Evolutionary conservation across 192 early-diverging fungal genomes (phyloP), one percentile per base, ranked within the genome.

Genomic region (Mortierella antarctica): DNA sequence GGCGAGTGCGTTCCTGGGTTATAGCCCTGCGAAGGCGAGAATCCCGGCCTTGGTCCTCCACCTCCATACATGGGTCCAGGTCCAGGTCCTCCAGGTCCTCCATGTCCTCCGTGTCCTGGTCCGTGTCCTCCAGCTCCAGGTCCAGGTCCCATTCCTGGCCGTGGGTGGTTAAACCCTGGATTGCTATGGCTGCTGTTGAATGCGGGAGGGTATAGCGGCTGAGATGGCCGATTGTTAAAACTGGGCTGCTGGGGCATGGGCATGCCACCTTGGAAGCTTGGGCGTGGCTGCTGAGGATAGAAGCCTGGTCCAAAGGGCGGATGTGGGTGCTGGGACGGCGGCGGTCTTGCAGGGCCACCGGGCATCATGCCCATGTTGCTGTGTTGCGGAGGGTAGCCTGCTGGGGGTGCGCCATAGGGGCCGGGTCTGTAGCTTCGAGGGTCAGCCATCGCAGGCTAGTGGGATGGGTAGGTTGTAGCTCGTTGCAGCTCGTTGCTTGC

Each of bases 301-400:
- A 40, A 48, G 48, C 73, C 73, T 4, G 65, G 56, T 9, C 53
- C 46, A 31, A 45, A 63, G 23, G 58, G 58, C 4, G 50, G 60
- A 7, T 75, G 65, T 7, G 67, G 72, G 39, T 74, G 73, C 10
- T 74, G 73, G 8, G 44, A 58, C 39, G 40, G 73, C 7, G 65
- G 64, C 20, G 65, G 62, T 3, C 71, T 56, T 54, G 31, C 45
- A 15, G 57, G 65, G 44, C 73, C 65, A 45, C 71, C 72, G 12
- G 50, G 63, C 15, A 13, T 53, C 13, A 57, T 18, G 18, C 61
- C 61, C 45, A 58, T 69, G 47, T 69, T 60, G 54, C 31, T 56
- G 17, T 71, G 60, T 12, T 63, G 70, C 17, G 60, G 69, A 6
- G 55, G 71, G 23, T 73, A 66, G 31, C 57, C 63, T 53, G 72